Percentiles rank a stretch among this genome's conserved stretches.
phyloP scores from a whole-genome alignment of 805 yeast genomes.

The Teunomyces stri region DNA sequence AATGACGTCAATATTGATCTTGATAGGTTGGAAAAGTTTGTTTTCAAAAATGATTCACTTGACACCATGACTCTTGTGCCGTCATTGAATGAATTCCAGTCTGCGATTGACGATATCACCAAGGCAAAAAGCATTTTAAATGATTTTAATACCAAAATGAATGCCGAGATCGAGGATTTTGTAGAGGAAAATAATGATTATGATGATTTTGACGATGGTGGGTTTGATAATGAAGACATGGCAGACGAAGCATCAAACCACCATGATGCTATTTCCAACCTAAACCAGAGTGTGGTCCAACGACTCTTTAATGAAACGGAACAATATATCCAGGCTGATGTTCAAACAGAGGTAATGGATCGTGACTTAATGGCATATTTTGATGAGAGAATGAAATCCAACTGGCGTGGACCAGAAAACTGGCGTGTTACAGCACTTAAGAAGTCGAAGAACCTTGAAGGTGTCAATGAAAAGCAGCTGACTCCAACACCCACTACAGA shows the following conservation, averaged over 20 bases:
- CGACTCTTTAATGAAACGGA: slow-evolving; percentile 12
- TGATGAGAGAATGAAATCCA: slow-evolving; percentile 64
- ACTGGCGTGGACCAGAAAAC: slow-evolving; percentile 91
- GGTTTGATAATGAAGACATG: slow-evolving; percentile 14
- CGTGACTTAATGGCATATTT: slow-evolving; percentile 75
- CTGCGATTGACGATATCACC: slow-evolving; percentile 53
- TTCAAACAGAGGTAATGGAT: slow-evolving; percentile 39
- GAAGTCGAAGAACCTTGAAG: slow-evolving; percentile 31
- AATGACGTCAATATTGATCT: slow-evolving; percentile 19
- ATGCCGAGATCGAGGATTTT: slow-evolving; percentile 19
- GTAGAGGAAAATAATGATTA: slow-evolving; percentile 16
- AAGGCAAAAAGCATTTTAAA: slow-evolving; percentile 47
- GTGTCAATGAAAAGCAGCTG: slow-evolving; percentile 5
- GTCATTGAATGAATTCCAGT: slow-evolving; percentile 59
- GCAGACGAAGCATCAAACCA: slow-evolving; percentile 11
- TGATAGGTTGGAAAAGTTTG: slow-evolving; percentile 15
- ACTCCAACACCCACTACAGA: slow-evolving; percentile 5
- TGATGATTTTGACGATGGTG: slow-evolving; percentile 16
- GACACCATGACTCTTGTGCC: slow-evolving; percentile 58
- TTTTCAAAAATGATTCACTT: slow-evolving; percentile 21
- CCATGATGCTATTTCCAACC: slow-evolving; percentile 6
- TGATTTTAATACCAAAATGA: slow-evolving; percentile 40
- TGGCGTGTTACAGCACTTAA: slow-evolving; percentile 77
- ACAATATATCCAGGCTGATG: slow-evolving; percentile 13
- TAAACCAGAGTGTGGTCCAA: slow-evolving; percentile 14